Percentiles rank a stretch among this genome's conserved stretches.
Evolutionary conservation across 2,329 filamentous ascomycete species (phyloP).

Genomic region (Diaporthe ampelina): DNA sequence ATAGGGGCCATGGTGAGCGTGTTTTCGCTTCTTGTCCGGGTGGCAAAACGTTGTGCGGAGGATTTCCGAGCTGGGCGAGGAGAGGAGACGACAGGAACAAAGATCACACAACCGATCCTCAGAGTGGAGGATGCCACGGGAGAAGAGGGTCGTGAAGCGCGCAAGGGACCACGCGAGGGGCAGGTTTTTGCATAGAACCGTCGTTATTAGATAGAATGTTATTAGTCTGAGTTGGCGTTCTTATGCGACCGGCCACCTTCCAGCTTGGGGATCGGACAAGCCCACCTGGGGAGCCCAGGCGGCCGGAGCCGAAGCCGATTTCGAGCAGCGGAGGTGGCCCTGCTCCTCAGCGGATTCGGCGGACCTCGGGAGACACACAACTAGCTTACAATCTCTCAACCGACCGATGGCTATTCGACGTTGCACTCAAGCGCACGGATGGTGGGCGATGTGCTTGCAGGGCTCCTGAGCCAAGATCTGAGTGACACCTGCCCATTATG

Average conservation of each 20-base stretch:
- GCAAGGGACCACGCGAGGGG: constrained; percentile 4
- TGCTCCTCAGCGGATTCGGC: constrained; percentile 10
- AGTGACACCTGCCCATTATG: constrained; percentile 22
- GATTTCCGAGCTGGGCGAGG: neutral
- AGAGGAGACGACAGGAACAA: neutral
- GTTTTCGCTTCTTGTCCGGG: constrained; percentile 9
- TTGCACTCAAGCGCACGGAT: constrained; percentile 23
- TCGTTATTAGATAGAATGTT: constrained; percentile 2
- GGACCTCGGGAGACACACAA: constrained; percentile 9
- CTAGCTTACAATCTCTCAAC: neutral
- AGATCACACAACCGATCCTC: neutral
- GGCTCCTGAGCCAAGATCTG: neutral
- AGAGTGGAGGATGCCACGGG: neutral
- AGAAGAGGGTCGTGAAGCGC: neutral
- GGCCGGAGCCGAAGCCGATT: constrained; percentile 30
- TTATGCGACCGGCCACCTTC: constrained; percentile 24
- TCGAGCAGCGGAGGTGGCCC: constrained; percentile 26
- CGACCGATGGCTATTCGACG: neutral
- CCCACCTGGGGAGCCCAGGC: constrained; percentile 24
- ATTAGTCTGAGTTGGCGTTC: constrained; percentile 24
- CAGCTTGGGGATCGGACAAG: constrained; percentile 25
- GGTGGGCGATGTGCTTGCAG: neutral
- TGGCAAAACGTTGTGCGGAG: constrained; percentile 21
- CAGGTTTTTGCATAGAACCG: constrained; percentile 23
- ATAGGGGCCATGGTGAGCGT: constrained; percentile 58